Conservation (phyloP, 768 basidiomycete species). For the Collybia sp. region DNA sequence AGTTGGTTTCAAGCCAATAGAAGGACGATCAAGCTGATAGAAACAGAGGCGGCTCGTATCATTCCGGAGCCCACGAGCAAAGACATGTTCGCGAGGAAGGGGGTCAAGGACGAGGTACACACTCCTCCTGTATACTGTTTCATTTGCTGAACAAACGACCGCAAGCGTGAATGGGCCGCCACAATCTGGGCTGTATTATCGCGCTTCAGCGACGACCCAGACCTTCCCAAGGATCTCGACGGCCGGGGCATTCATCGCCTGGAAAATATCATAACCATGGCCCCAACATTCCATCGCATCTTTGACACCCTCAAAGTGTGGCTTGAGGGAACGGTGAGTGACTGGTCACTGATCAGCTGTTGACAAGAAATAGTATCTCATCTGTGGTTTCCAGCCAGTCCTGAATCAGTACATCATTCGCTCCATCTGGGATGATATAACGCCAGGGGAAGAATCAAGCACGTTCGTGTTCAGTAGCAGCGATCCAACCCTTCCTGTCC, state of each 20-base stretch:
- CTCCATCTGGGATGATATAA: background rate
- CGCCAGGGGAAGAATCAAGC: background rate
- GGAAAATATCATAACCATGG: constrained; percentile 3
- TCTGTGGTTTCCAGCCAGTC: background rate
- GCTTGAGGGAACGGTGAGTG: constrained; percentile 4
- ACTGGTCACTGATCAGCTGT: constrained; percentile 2
- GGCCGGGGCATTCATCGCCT: constrained; percentile 1
- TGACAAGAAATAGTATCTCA: constrained; percentile 2
- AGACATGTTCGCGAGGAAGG: background rate
- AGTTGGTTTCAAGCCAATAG: background rate
- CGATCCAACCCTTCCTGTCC: background rate
- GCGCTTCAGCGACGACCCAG: background rate
- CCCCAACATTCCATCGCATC: background rate
- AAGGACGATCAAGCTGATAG: background rate
- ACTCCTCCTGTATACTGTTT: background rate
- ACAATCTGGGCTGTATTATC: background rate
- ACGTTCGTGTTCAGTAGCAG: background rate
- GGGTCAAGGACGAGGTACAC: no score
- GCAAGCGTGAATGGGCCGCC: background rate
- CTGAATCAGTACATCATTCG: background rate
- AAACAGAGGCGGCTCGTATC: background rate
- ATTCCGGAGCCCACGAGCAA: background rate
- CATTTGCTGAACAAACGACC: background rate
- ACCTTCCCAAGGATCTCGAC: background rate
- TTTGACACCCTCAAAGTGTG: background rate